phyloP scores from a whole-genome alignment of 2,329 filamentous ascomycete species.

The Raffaelea deltoideospora region DNA sequence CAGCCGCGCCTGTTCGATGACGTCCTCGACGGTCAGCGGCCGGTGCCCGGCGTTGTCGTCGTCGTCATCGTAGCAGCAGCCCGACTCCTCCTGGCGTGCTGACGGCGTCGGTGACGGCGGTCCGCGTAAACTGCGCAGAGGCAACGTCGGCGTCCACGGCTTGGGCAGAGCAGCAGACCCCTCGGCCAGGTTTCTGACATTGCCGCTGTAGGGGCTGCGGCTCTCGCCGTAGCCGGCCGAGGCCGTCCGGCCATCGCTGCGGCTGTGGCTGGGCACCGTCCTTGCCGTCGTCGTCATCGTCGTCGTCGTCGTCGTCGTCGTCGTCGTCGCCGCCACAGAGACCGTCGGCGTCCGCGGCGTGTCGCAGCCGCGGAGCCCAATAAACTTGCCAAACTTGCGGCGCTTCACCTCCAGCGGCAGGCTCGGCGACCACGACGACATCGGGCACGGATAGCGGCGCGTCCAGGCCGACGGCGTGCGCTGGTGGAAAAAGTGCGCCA shows the following conservation, averaged over 20 bases:
- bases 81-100: too few relatives aligned
- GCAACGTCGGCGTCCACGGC: too few relatives aligned
- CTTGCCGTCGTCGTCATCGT: neutral
- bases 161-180: too few relatives aligned
- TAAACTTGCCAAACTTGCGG: constrained; percentile 57
- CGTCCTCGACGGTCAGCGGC: constrained; percentile 29
- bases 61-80: neutral
- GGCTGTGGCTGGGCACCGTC: neutral
- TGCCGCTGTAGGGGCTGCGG: too few relatives aligned
- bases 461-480: constrained; percentile 39
- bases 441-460: constrained; percentile 49
- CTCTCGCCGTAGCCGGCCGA: too few relatives aligned
- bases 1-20: constrained; percentile 26
- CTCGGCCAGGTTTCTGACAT: too few relatives aligned
- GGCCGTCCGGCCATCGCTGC: neutral
- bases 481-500: constrained; percentile 63
- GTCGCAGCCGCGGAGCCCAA: constrained; percentile 48
- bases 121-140: too few relatives aligned
- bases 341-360: constrained; percentile 6
- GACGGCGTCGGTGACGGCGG: neutral
- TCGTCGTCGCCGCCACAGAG: neutral
- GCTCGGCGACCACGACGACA: constrained; percentile 38
- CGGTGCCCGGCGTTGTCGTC: neutral
- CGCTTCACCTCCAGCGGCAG: constrained; percentile 51
- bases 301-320: neutral